phyloP scores from a whole-genome alignment of 1,284 basidiomycete genomes.

The Ustilago trichophora region DNA sequence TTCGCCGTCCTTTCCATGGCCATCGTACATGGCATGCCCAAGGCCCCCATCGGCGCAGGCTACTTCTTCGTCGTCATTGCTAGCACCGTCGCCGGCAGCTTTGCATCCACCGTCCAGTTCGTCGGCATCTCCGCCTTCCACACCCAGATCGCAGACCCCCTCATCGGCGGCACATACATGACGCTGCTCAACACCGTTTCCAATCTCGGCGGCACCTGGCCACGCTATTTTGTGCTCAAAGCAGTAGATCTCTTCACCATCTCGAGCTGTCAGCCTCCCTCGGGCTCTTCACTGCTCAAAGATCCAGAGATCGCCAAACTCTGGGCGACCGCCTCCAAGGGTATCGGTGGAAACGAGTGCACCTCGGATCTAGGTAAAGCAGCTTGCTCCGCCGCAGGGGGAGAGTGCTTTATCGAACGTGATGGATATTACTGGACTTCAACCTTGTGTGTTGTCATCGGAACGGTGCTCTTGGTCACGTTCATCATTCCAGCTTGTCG shows the following conservation, averaged over 20 bases:
- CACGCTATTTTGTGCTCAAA: slow-evolving; percentile 89
- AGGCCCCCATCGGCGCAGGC: slow-evolving; percentile 70
- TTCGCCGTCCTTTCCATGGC: slow-evolving; percentile 77
- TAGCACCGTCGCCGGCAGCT: slow-evolving; percentile 84
- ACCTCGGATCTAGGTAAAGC: slow-evolving; percentile 74
- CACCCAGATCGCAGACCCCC: slow-evolving; percentile 92
- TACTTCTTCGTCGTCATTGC: slow-evolving; percentile 84
- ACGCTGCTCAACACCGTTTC: slow-evolving; percentile 91
- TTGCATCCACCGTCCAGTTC: slow-evolving; percentile 95
- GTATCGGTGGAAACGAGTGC: slow-evolving; percentile 51
- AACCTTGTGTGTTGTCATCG: slow-evolving; percentile 79
- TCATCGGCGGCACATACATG: slow-evolving; percentile 79
- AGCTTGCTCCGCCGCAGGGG: slow-evolving; percentile 78
- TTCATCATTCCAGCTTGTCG: slow-evolving; percentile 86
- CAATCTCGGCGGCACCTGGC: slow-evolving; percentile 98
- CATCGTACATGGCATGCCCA: slow-evolving; percentile 85
- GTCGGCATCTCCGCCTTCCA: slow-evolving; percentile 98
- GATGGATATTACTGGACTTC: slow-evolving; percentile 95
- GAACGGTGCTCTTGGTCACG: slow-evolving; percentile 76
- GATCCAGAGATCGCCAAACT: slow-evolving; percentile 38
- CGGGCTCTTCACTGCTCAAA: slow-evolving; percentile 24
- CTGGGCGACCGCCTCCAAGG: slow-evolving; percentile 31
- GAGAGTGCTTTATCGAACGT: slow-evolving; percentile 80
- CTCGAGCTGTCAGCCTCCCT: slow-evolving; percentile 49
- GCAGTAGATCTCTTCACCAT: slow-evolving; percentile 62